phyloP scores from a whole-genome alignment of 352 stramenopile species.

The Pythium dissotocum region DNA sequence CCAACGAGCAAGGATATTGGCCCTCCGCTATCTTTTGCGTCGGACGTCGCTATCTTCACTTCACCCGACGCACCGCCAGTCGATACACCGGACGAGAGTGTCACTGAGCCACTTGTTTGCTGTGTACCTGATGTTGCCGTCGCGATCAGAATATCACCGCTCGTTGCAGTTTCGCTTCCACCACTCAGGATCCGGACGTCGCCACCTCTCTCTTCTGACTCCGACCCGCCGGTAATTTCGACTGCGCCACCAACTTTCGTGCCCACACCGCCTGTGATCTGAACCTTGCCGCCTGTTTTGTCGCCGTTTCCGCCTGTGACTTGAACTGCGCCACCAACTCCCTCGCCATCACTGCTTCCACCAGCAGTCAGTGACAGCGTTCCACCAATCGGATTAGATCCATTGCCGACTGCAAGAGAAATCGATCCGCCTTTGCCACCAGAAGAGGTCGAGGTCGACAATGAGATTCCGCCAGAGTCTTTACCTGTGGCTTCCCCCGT shows the following conservation, averaged over 20 bases:
- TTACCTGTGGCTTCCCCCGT: constrained; percentile 28
- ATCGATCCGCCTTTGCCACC: constrained; percentile 32
- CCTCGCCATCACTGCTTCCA: constrained; percentile 16
- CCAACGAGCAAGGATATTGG: constrained; percentile 24
- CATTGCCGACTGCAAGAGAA: constrained; percentile 28
- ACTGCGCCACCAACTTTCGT: constrained; percentile 14
- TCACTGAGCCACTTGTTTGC: constrained; percentile 17
- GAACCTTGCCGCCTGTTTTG: constrained; percentile 1
- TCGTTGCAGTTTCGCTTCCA: constrained; percentile 12
- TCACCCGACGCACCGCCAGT: constrained; percentile 21
- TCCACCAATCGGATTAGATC: constrained; percentile 16
- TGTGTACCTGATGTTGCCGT: constrained; percentile 13
- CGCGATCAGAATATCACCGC: constrained; percentile 18
- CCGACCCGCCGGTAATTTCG: constrained; percentile 19
- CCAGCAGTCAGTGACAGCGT: constrained; percentile 30
- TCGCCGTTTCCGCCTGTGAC: constrained; percentile 1
- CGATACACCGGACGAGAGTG: constrained; percentile 15
- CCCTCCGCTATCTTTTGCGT: constrained; percentile 22
- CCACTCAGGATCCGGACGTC: constrained; percentile 5
- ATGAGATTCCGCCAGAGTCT: constrained; percentile 32
- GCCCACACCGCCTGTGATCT: constrained; percentile 11
- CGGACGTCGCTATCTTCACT: constrained; percentile 30
- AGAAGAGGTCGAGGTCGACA: constrained; percentile 26
- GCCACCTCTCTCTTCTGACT: not conserved
- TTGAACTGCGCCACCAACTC: constrained; percentile 22